Base-by-base conservation (phyloP, 2,329 filamentous ascomycete genomes). In the Pseudomassariella vexata region DNA sequence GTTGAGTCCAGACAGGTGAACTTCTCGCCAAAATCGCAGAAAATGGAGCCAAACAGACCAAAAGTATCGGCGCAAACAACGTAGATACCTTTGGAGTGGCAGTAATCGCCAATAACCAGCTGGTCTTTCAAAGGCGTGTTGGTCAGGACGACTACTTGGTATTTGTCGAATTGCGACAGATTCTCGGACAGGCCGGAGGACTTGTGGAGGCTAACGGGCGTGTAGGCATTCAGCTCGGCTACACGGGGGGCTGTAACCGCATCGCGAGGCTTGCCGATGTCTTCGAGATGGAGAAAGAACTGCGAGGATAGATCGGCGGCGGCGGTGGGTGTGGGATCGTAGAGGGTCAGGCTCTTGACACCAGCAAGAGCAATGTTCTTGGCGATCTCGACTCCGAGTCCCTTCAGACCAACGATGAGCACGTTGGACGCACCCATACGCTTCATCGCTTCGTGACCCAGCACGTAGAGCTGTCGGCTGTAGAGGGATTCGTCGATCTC, bases 281-380 rank as follows among this genome's bases (percentile, higher is more conserved):
- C 92, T 50, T 82, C 77, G 12, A 79, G 73, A 36, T 79, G 86
- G 15, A 98, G 78, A 73, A 98, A 98, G 73, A 98, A 98, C 61
- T 98, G 92, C 25, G 92, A 85, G 24, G 92, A 96, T 20, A 98
- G 79, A 55, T 98, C 92, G 48, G 86, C 74, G 47, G 95, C 83
- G 46, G 80, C 73, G 33, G 85, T 83, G 24, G 86, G 86, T 28
- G 81, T 78, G 28, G 92, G 90, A 56, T 98, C 92, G 68, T 88
- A 86, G 34, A 98, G 75, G 2, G 90, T 92, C 47, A 98, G 68
- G 54, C 89, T 95, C 73, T 98, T 98, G 64, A 98, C 92, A 58
- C 92, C 92, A 49, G 92, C 92, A 48, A 98, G 81, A 38, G 92
- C 92, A 53, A 98, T 87, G 54, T 98, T 98, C 75, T 98, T 98